Conservation (phyloP, 2,329 filamentous ascomycete species). For the Colletotrichum coccodes region DNA sequence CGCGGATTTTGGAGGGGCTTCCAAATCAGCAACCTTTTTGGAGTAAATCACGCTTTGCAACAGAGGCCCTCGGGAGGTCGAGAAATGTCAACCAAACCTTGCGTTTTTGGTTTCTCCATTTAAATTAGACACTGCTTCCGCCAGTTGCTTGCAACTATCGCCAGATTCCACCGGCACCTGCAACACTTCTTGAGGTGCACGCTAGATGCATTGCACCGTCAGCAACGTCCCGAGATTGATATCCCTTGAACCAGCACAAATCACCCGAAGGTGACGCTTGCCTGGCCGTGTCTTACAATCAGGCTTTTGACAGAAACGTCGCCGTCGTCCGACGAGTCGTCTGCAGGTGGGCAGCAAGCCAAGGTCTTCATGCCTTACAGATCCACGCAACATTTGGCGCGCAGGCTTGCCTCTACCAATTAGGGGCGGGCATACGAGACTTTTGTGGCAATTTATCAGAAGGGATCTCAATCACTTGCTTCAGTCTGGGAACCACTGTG, state of each 20-base stretch:
- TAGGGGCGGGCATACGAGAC: not conserved
- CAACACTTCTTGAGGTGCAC: not conserved
- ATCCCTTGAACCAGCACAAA: conserved; percentile 14
- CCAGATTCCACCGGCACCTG: not conserved
- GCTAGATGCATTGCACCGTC: not conserved
- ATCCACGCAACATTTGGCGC: not conserved
- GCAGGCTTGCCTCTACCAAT: not conserved
- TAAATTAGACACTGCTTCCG: not conserved
- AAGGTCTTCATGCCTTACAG: not conserved
- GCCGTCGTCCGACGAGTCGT: not conserved
- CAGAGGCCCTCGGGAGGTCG: not conserved
- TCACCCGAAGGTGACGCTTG: not conserved
- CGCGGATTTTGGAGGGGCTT: conserved; percentile 1
- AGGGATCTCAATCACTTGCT: not conserved
- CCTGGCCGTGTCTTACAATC: conserved; percentile 8
- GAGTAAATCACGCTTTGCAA: not conserved
- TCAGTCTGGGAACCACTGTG: not conserved
- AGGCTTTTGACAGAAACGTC: not conserved
- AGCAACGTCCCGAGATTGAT: not conserved
- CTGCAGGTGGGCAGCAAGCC: not conserved
- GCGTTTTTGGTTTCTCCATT: not conserved
- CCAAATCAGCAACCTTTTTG: not conserved
- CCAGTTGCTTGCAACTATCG: not conserved
- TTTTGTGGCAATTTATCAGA: too few species aligned
- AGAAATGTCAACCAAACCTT: not conserved